These are phyloP conservation scores for Helminthosporium solani DNA, from an alignment of 2,329 filamentous ascomycete genomes.

Conservation along the genomic window DNA sequence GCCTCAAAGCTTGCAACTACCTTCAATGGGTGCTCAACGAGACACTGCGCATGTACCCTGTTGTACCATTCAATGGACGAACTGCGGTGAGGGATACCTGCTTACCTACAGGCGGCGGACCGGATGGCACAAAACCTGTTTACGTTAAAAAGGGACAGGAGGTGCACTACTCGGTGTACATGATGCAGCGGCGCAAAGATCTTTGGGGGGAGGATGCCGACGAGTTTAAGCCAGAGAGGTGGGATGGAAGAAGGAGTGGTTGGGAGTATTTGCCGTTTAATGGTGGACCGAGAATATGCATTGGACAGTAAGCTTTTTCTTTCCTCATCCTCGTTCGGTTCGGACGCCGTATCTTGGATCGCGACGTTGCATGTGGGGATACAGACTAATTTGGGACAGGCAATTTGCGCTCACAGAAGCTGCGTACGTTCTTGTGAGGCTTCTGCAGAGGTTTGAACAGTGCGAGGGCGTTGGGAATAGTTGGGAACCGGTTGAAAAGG, in stretches of 20 bases:
- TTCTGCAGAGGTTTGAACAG: constrained; percentile 32
- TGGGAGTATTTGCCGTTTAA: constrained; percentile 41
- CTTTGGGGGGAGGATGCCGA: constrained; percentile 41
- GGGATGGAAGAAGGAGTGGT: constrained; percentile 32
- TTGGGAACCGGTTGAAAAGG: constrained; percentile 28
- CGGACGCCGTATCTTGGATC: no score
- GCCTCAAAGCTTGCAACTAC: constrained; percentile 35
- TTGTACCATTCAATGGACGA: constrained; percentile 36
- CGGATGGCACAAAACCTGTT: constrained; percentile 35
- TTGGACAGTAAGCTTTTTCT: constrained; percentile 22
- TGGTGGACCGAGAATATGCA: constrained; percentile 34
- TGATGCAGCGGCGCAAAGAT: constrained; percentile 39
- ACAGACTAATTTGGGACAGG: not conserved
- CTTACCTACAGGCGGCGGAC: constrained; percentile 39
- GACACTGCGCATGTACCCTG: constrained; percentile 36
- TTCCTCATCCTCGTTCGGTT: not conserved
- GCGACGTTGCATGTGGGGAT: no score
- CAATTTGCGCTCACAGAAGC: constrained; percentile 37
- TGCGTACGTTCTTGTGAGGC: constrained; percentile 27
- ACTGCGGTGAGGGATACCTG: constrained; percentile 34
- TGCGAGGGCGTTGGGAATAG: constrained; percentile 27
- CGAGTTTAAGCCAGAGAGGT: constrained; percentile 39
- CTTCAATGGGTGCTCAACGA: constrained; percentile 39
- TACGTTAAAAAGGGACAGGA: constrained; percentile 32
- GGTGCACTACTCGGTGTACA: constrained; percentile 32